Percentiles rank a stretch among this genome's conserved stretches.
Conservation (phyloP, 768 basidiomycete species). For the Chiua virens region DNA sequence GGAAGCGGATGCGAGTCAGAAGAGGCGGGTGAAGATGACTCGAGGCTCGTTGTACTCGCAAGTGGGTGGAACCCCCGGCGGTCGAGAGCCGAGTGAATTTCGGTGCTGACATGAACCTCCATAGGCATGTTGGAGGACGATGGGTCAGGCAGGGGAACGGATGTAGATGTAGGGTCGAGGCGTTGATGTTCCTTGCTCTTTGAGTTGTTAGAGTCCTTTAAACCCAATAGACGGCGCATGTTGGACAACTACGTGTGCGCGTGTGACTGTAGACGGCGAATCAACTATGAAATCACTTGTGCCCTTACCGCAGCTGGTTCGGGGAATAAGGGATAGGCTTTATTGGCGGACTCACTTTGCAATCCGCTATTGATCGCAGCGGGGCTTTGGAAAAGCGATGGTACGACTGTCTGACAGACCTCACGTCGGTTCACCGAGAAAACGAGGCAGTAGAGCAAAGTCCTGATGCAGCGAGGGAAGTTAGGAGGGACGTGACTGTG, state of each 20-base stretch:
- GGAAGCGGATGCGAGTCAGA: conserved; percentile 23
- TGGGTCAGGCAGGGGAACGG: conserved; percentile 4
- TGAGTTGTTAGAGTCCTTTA: conserved; percentile 22
- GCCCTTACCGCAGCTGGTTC: conserved; percentile 20
- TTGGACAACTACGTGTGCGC: conserved; percentile 9
- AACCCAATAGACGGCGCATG: conserved; percentile 33
- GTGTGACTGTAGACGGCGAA: conserved; percentile 15
- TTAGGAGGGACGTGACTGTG: conserved; percentile 7
- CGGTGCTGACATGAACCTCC: conserved; percentile 31
- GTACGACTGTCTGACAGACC: neutral
- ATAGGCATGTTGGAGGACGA: conserved; percentile 10
- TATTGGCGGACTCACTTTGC: conserved; percentile 12
- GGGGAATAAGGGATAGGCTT: conserved; percentile 5
- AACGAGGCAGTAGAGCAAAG: neutral
- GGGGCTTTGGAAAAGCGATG: neutral
- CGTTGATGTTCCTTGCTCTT: conserved; percentile 29
- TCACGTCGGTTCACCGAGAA: conserved; percentile 4
- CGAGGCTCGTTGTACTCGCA: conserved; percentile 15
- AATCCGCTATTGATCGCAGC: conserved; percentile 9
- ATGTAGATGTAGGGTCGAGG: conserved; percentile 1
- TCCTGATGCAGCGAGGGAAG: neutral
- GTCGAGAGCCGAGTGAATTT: conserved; percentile 25
- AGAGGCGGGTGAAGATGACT: conserved; percentile 22
- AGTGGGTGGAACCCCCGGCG: conserved; percentile 17
- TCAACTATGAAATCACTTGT: conserved; percentile 10